Conservation (phyloP, 768 basidiomycete genomes). For the Rhodotorula diobovata region DNA sequence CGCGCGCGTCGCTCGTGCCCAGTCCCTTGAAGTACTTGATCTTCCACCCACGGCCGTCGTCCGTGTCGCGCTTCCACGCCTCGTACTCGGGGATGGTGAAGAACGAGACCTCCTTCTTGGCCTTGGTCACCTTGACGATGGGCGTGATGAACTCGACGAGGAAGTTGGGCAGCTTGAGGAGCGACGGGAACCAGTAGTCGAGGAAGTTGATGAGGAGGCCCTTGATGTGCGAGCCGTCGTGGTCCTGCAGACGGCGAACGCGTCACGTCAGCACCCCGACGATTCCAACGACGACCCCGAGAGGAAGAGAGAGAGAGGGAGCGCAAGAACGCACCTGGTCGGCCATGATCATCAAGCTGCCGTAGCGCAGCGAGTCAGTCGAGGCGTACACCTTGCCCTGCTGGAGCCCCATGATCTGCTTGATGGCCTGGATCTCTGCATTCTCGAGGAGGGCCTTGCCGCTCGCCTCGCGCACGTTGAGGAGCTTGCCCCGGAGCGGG, state of each 20-base stretch:
- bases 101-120: conserved; percentile 72
- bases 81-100: conserved; percentile 98
- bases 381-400: conserved; percentile 83
- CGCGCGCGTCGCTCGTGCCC: conserved; percentile 82
- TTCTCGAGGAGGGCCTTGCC: conserved; percentile 98
- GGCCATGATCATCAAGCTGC: conserved; percentile 97
- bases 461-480: conserved; percentile 94
- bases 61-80: conserved; percentile 76
- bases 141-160: conserved; percentile 97
- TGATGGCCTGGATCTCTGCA: conserved; percentile 91
- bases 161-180: conserved; percentile 84
- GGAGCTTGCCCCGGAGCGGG: conserved; percentile 88
- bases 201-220: conserved; percentile 97
- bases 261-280: too few species aligned
- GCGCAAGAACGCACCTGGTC: conserved; percentile 71
- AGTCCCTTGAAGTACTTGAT: conserved; percentile 99
- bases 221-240: conserved; percentile 99
- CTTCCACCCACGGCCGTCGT: conserved; percentile 71
- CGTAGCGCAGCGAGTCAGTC: conserved; percentile 71
- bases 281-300: too few species aligned
- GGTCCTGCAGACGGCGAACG: conserved; percentile 60
- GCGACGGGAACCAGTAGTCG: conserved; percentile 92
- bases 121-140: conserved; percentile 84
- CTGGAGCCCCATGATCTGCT: conserved; percentile 94
- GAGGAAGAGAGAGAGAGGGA: neutral